Evolutionary conservation across 2,329 filamentous ascomycete genomes (phyloP).

Genomic region (Cryphonectria nitschkei): DNA sequence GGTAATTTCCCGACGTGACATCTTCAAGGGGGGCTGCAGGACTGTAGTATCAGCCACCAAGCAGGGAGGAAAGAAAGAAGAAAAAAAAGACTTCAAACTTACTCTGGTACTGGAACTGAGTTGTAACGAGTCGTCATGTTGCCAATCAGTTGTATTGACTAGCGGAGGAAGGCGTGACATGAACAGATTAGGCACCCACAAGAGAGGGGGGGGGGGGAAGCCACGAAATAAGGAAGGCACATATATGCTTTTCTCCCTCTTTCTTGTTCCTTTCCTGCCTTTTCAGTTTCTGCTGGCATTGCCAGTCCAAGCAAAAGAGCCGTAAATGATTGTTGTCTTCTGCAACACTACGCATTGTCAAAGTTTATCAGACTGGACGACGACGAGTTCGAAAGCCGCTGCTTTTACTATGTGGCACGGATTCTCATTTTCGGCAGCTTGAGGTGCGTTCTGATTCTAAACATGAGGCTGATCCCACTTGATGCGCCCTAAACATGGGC

Average conservation of each 20-base stretch:
- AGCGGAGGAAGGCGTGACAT: not conserved
- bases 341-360: slow-evolving; percentile 3
- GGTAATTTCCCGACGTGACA: not conserved
- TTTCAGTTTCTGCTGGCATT: no score
- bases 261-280: not conserved
- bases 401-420: not conserved
- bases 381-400: not conserved
- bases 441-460: not conserved
- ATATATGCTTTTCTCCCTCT: not conserved
- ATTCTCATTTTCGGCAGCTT: not conserved
- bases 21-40: not conserved
- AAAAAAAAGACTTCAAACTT: not conserved
- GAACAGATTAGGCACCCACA: not conserved
- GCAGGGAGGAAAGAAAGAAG: no score
- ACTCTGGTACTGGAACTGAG: not conserved
- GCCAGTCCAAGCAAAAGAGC: not conserved
- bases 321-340: not conserved
- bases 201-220: not conserved
- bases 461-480: not conserved
- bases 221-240: not conserved
- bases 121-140: slow-evolving; percentile 3
- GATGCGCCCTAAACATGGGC: not conserved
- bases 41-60: slow-evolving; percentile 6
- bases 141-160: not conserved
- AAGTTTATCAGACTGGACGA: not conserved